Base-by-base conservation (phyloP, 2,329 filamentous ascomycete genomes). In the Claviceps purpurea region DNA sequence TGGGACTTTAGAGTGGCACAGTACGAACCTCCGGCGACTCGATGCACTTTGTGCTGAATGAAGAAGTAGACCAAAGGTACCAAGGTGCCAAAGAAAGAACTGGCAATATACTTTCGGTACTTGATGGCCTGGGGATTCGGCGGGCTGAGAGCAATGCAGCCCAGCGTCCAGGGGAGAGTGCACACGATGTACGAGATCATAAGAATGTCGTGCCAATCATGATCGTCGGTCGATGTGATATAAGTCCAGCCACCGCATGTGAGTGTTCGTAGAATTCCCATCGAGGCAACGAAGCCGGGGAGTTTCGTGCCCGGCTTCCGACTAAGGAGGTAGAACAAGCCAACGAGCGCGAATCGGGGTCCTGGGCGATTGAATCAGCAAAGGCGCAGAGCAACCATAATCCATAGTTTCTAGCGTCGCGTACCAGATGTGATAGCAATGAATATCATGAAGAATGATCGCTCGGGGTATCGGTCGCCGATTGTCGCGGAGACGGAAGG, bases 181-280 rank as follows among this genome's bases (percentile, higher is more conserved):
- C 89, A 86, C 46, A 98, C 84, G 52, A 98, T 76, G 68, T 98
- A 98, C 14, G 89, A 94, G 60, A 98, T 96, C 93, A 98, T 98
- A 67, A 98, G 91, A 56, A 97, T 91, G 64, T 98, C 93, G 67
- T 98, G 93, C 90, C 89, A 97, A 69, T 95, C 83, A 68, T 98
- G 93, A 66, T 97, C 89, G 66, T 98, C 93, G 44, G 93, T 98
- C 56, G 93, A 97, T 26, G 93, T 98, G 56, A 98, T 83, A 68
- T 97, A 98, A 50, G 93, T 96, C 91, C 93, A 98, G 54, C 93
- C 93, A 60, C 91, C 93, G 64, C 93, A 98, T 4, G 89, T 95
- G 54, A 97, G 71, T 10, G 91, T 96, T 61, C 93, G 82, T 63
- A 97, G 84, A 50, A 96, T 59, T 52, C 93, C 93, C 60, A 87